phyloP scores from a whole-genome alignment of 2,329 filamentous ascomycete species.

The Sordariomycetes sp. region DNA sequence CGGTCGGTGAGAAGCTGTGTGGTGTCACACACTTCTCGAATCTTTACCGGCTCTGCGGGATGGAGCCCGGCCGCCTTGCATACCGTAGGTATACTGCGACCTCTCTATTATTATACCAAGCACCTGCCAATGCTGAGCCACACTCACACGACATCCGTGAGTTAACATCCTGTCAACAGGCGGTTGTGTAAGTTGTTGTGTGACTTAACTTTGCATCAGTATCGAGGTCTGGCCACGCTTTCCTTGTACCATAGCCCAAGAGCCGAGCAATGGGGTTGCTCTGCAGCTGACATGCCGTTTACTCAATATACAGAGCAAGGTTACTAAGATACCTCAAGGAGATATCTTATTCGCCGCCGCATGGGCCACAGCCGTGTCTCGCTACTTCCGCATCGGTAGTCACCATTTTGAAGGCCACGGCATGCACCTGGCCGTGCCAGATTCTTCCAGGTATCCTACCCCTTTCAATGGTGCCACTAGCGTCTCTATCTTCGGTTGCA shows the following conservation, averaged over 20 bases:
- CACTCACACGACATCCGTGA: neutral
- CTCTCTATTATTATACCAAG: neutral
- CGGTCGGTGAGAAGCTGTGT: neutral
- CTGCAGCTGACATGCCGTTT: neutral
- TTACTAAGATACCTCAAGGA: neutral
- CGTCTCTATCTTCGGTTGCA: neutral
- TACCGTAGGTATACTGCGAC: neutral
- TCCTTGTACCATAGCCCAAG: neutral
- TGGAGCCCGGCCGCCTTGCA: neutral
- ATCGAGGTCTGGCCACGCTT: neutral
- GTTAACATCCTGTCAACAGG: neutral
- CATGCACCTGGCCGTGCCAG: slow-evolving; percentile 2
- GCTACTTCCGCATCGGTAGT: neutral
- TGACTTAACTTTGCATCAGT: neutral
- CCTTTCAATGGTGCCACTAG: neutral
- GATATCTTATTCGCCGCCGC: neutral
- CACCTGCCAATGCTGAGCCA: neutral
- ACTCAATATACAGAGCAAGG: neutral
- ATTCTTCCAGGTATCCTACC: neutral
- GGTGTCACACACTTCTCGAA: neutral
- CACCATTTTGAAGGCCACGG: neutral
- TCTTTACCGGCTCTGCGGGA: slow-evolving; percentile 2
- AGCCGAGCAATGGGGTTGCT: neutral
- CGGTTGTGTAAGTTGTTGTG: neutral
- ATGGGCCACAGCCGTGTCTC: neutral